These are phyloP conservation scores for Talaromyces sp. DNA, from an alignment of 2,329 filamentous ascomycete genomes.

Conservation along the genomic window DNA sequence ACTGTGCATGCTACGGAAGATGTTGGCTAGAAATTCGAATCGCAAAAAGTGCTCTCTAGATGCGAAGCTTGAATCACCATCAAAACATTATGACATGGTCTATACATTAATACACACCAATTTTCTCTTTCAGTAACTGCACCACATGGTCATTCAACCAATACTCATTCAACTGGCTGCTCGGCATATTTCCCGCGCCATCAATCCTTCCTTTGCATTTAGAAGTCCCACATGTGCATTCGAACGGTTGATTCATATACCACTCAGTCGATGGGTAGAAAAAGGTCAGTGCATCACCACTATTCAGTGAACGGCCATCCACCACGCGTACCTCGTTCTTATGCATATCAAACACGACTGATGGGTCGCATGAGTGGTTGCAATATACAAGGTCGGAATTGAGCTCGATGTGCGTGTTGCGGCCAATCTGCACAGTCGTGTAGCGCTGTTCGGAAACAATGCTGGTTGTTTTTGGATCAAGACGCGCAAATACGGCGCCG, in stretches of 20 bases:
- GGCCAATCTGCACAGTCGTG: neutral
- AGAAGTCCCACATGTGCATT: neutral
- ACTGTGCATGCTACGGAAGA: neutral
- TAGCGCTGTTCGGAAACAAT: neutral
- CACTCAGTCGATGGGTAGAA: conserved; percentile 5
- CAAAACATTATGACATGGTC: neutral
- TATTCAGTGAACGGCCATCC: neutral
- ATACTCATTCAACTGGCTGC: neutral
- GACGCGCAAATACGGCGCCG: neutral
- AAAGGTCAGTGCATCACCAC: neutral
- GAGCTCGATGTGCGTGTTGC: neutral
- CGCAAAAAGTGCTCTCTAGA: neutral
- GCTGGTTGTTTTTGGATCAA: neutral
- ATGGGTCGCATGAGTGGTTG: neutral
- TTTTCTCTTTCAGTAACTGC: neutral
- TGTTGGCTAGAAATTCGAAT: neutral
- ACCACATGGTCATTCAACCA: neutral
- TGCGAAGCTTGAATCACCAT: neutral
- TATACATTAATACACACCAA: neutral
- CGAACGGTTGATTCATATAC: neutral
- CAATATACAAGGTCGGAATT: neutral
- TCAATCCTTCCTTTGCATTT: neutral
- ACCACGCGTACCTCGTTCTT: neutral
- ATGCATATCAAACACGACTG: neutral
- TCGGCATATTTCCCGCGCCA: neutral